A percentile compares a stretch with the other conserved stretches of the same genome.
Evolutionary conservation across 2,329 filamentous ascomycete genomes (phyloP).

Genomic region (Amauroascus niger): DNA sequence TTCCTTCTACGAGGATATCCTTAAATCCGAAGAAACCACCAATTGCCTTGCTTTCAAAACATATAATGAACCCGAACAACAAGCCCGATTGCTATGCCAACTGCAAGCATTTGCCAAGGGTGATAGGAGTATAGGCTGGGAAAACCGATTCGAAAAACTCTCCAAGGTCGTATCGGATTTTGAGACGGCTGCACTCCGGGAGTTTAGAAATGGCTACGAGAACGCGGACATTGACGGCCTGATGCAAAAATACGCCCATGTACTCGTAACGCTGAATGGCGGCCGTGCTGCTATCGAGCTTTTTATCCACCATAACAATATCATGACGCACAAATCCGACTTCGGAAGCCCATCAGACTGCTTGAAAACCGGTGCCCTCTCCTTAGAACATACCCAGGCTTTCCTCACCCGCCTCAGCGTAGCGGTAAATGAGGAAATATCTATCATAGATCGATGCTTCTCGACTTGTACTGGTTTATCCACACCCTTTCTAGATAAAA

Average conservation of each 20-base stretch:
- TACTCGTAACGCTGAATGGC: conserved; percentile 72
- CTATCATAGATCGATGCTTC: conserved; percentile 74
- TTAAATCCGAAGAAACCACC: conserved; percentile 56
- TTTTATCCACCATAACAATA: conserved; percentile 79
- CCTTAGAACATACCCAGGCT: conserved; percentile 65
- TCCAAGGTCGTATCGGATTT: conserved; percentile 69
- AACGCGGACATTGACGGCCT: conserved; percentile 76
- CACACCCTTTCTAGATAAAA: conserved; percentile 67
- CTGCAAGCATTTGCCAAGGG: conserved; percentile 67
- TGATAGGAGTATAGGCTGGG: conserved; percentile 69
- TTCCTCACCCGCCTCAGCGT: conserved; percentile 69
- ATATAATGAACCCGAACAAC: conserved; percentile 78
- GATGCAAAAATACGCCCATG: conserved; percentile 82
- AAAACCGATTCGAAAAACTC: conserved; percentile 60
- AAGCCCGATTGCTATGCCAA: conserved; percentile 81
- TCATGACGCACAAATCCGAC: conserved; percentile 64
- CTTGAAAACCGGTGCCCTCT: conserved; percentile 62
- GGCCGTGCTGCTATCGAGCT: conserved; percentile 68
- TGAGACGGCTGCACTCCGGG: conserved; percentile 77
- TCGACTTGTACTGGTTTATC: conserved; percentile 60
- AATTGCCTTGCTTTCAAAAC: conserved; percentile 78
- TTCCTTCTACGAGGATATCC: conserved; percentile 80
- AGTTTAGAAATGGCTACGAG: conserved; percentile 90
- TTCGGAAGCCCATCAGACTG: conserved; percentile 72
- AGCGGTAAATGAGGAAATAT: conserved; percentile 73